Evolutionary conservation across 345 rosid species (phyloP).

Genomic region (Eucalyptus cladocalyx): DNA sequence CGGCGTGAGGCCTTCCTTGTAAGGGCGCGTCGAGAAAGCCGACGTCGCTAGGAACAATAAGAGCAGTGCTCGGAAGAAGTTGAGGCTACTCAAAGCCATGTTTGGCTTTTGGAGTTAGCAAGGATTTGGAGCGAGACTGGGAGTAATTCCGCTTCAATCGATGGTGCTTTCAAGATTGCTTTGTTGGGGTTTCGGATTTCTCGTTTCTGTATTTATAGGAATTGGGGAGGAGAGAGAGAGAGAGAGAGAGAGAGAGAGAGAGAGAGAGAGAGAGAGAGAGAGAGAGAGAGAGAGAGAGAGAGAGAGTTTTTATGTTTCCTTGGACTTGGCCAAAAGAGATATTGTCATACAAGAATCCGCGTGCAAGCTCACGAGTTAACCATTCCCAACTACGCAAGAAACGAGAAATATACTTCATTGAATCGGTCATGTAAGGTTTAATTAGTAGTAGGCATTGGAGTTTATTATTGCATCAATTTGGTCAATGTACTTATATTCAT

Average conservation of each 20-base stretch:
- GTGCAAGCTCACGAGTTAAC: not conserved
- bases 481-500: not conserved
- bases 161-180: not conserved
- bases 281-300: not conserved
- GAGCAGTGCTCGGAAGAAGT: not conserved
- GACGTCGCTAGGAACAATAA: not conserved
- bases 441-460: not conserved
- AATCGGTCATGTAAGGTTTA: not conserved
- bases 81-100: not conserved
- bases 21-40: not conserved
- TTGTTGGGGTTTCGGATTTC: not conserved
- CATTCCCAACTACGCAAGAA: not conserved
- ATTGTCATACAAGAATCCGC: not conserved
- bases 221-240: not conserved
- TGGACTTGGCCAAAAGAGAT: not conserved
- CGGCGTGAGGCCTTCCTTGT: slow-evolving; percentile 17
- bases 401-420: not conserved
- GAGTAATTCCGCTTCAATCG: not conserved
- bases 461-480: not conserved
- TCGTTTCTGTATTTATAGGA: not conserved
- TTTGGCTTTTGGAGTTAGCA: not conserved
- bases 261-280: not conserved
- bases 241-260: not conserved
- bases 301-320: not conserved
- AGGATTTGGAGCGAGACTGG: not conserved